Conservation (phyloP, 108 stramenopile species). For the Epithemia pelagica region DNA sequence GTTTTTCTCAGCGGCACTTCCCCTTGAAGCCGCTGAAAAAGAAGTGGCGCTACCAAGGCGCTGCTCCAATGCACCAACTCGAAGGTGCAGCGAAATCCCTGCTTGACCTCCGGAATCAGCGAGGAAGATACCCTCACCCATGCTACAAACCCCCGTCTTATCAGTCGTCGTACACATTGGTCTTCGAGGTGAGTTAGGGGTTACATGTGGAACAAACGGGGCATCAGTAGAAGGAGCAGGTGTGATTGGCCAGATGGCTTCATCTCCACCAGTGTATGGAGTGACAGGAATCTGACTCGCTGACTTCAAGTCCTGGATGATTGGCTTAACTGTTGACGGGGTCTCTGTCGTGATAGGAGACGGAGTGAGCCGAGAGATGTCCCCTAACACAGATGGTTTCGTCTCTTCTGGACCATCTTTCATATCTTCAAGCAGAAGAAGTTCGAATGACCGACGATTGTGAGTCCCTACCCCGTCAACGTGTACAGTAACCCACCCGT, state of each 20-base stretch:
- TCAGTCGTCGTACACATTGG: neutral
- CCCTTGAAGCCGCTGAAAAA: neutral
- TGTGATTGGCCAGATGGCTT: neutral
- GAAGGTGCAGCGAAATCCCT: neutral
- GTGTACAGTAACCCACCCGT: constrained; percentile 43
- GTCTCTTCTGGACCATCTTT: neutral
- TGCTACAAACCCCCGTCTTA: neutral
- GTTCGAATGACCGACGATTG: constrained; percentile 41
- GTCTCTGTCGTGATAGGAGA: neutral
- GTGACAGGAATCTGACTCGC: neutral
- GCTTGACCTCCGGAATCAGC: neutral
- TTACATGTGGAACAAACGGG: neutral
- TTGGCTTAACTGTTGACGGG: neutral
- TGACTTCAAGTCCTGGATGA: neutral
- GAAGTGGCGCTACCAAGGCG: neutral
- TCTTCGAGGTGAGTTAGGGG: neutral
- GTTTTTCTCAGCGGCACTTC: no score
- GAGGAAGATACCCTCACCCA: neutral
- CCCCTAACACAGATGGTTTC: neutral
- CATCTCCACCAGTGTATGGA: neutral
- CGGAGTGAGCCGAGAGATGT: neutral
- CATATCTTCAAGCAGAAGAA: constrained; percentile 6
- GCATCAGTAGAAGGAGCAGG: neutral
- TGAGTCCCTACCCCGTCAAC: constrained; percentile 20
- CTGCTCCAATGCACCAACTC: neutral